phyloP scores from a whole-genome alignment of 129 eudicot genomes.

The Helianthus tuberosus region DNA sequence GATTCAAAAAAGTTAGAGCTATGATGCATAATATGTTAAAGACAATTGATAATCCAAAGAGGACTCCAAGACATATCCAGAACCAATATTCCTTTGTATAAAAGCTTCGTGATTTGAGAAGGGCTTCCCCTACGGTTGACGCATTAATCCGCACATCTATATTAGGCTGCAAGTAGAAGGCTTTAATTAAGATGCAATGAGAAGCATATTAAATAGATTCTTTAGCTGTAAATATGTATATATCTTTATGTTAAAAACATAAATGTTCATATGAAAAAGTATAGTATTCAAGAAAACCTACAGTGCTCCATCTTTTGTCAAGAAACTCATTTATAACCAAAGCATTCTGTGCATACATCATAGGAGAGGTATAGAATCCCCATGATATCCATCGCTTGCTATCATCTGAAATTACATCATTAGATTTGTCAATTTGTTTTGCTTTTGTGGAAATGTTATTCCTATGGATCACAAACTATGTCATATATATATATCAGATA shows the following conservation, averaged over 20 bases:
- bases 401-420: slow-evolving; percentile 10
- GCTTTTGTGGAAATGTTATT: neutral
- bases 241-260: neutral
- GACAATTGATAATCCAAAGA: slow-evolving; percentile 13
- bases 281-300: neutral
- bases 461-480: neutral
- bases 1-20: slow-evolving; percentile 8
- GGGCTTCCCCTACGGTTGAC: slow-evolving; percentile 15
- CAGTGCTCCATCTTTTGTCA: slow-evolving; percentile 21
- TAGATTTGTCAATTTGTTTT: slow-evolving; percentile 7
- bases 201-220: neutral
- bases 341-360: slow-evolving; percentile 24
- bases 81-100: neutral
- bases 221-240: neutral
- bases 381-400: slow-evolving; percentile 11
- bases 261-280: neutral
- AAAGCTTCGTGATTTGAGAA: slow-evolving; percentile 14
- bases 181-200: neutral
- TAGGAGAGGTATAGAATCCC: slow-evolving; percentile 21
- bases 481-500: too few relatives aligned
- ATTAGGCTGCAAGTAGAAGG: slow-evolving; percentile 2
- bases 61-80: slow-evolving; percentile 16
- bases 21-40: slow-evolving; percentile 11
- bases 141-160: slow-evolving; percentile 5
- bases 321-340: slow-evolving; percentile 20